These are phyloP conservation scores for Yamadazyma takamatsuzukensis DNA, from an alignment of 805 yeast genomes.

Conservation along the genomic window DNA sequence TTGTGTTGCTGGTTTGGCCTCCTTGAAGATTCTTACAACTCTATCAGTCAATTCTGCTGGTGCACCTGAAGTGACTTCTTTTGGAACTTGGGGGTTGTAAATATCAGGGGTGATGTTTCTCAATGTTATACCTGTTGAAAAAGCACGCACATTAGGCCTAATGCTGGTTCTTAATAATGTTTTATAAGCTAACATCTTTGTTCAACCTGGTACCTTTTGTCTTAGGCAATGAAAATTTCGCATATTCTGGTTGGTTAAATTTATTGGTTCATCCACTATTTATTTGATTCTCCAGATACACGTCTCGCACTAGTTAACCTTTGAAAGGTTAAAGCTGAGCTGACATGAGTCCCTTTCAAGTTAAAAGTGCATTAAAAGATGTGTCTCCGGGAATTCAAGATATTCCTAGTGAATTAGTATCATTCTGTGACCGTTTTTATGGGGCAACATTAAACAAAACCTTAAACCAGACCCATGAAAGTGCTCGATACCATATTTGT, in stretches of 20 bases:
- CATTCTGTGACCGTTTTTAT: conserved; percentile 40
- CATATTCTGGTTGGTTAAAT: neutral
- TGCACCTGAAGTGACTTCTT: conserved; percentile 73
- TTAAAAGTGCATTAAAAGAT: conserved; percentile 40
- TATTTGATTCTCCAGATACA: too few relatives aligned
- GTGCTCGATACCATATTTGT: conserved; percentile 66
- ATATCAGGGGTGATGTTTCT: conserved; percentile 17
- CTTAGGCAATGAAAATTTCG: neutral
- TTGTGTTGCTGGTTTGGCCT: conserved; percentile 79
- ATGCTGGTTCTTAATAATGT: neutral
- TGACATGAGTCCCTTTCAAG: conserved; percentile 19
- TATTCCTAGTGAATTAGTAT: conserved; percentile 38
- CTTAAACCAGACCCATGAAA: conserved; percentile 52
- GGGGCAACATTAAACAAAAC: conserved; percentile 48
- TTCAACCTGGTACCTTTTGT: too few relatives aligned
- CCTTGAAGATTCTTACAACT: conserved; percentile 72
- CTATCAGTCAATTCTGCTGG: conserved; percentile 66
- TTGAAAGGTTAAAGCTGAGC: too few relatives aligned
- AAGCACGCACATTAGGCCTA: neutral
- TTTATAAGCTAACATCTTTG: too few relatives aligned
- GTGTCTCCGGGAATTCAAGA: conserved; percentile 47
- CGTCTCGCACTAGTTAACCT: neutral
- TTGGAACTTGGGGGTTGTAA: conserved; percentile 21
- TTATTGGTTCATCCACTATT: neutral
- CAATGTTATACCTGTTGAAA: neutral